phyloP scores from a whole-genome alignment of 768 basidiomycete genomes.

The Rubroboletus pulcherrimus region DNA sequence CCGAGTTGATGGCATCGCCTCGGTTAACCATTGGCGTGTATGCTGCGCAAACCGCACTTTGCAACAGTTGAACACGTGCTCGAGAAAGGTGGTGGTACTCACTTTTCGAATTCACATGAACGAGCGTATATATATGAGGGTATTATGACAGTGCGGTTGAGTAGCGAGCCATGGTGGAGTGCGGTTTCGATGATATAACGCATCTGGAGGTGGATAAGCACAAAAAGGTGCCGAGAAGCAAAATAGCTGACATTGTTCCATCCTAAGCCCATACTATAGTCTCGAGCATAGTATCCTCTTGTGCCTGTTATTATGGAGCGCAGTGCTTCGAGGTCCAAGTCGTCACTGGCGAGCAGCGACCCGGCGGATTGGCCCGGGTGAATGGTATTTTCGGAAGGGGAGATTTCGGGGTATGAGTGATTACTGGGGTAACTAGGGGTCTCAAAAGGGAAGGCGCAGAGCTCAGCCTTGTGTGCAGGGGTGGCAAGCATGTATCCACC shows the following conservation, averaged over 20 bases:
- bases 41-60: slow-evolving; percentile 37
- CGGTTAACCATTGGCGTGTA: slow-evolving; percentile 44
- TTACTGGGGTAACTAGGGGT: not conserved
- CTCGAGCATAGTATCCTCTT: slow-evolving; percentile 42
- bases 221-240: not conserved
- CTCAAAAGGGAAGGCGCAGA: slow-evolving; percentile 21
- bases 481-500: slow-evolving; percentile 24
- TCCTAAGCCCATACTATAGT: slow-evolving; percentile 42
- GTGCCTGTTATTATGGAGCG: slow-evolving; percentile 34
- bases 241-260: slow-evolving; percentile 43
- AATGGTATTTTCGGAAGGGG: not conserved
- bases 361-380: not conserved
- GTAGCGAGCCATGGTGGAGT: slow-evolving; percentile 39
- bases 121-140: slow-evolving; percentile 47
- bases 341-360: slow-evolving; percentile 16
- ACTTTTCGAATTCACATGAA: slow-evolving; percentile 36
- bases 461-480: slow-evolving; percentile 13
- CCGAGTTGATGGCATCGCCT: slow-evolving; percentile 38
- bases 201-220: slow-evolving; percentile 30
- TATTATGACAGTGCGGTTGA: slow-evolving; percentile 42
- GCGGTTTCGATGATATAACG: slow-evolving; percentile 48
- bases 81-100: not conserved
- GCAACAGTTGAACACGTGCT: not conserved
- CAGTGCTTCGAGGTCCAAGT: slow-evolving; percentile 32
- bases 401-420: not conserved